Percentiles rank a stretch among this genome's conserved stretches.
These are phyloP conservation scores for Neopestalotiopsis sp. DNA, from an alignment of 2,329 filamentous ascomycete genomes.

Conservation along the genomic window DNA sequence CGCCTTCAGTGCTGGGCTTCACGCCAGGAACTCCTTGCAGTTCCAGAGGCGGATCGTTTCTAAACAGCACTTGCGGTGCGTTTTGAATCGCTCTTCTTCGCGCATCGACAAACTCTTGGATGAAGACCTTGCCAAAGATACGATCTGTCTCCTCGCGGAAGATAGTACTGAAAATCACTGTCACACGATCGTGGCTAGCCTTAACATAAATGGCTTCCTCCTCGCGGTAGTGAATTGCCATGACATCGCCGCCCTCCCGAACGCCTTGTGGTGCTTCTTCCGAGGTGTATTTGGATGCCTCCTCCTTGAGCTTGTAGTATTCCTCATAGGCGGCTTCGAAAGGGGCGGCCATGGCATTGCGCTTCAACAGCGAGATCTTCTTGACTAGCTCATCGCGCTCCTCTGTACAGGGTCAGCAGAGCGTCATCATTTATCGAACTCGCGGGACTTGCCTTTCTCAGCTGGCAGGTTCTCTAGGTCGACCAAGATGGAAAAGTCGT, in stretches of 20 bases:
- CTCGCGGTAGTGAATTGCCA: slow-evolving; percentile 97
- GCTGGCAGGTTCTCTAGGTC: slow-evolving; percentile 87
- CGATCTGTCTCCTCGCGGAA: slow-evolving; percentile 98
- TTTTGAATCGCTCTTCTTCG: slow-evolving; percentile 95
- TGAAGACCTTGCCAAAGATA: slow-evolving; percentile 97
- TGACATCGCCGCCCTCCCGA: slow-evolving; percentile 86
- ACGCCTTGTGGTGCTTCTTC: slow-evolving; percentile 94
- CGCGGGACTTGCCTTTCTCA: slow-evolving; percentile 67
- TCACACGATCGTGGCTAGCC: slow-evolving; percentile 94
- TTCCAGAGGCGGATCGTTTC: slow-evolving; percentile 92
- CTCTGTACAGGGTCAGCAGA: slow-evolving; percentile 53
- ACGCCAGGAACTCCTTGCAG: slow-evolving; percentile 87
- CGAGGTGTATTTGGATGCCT: slow-evolving; percentile 89
- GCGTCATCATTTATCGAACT: neutral
- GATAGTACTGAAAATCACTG: slow-evolving; percentile 97
- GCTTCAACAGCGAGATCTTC: slow-evolving; percentile 90
- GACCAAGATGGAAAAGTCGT: slow-evolving; percentile 92
- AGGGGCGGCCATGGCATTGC: slow-evolving; percentile 97
- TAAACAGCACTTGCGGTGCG: slow-evolving; percentile 95
- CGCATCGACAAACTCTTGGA: slow-evolving; percentile 98
- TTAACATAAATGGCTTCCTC: slow-evolving; percentile 99
- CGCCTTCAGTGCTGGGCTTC: slow-evolving; percentile 73
- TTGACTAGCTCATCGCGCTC: slow-evolving; percentile 84
- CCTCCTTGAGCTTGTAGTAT: slow-evolving; percentile 83
- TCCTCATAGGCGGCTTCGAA: slow-evolving; percentile 98